Evolutionary conservation across 2,329 filamentous ascomycete genomes (phyloP), one percentile per base, ranked within the genome.

Genomic region (Hypoxylon sp.): DNA sequence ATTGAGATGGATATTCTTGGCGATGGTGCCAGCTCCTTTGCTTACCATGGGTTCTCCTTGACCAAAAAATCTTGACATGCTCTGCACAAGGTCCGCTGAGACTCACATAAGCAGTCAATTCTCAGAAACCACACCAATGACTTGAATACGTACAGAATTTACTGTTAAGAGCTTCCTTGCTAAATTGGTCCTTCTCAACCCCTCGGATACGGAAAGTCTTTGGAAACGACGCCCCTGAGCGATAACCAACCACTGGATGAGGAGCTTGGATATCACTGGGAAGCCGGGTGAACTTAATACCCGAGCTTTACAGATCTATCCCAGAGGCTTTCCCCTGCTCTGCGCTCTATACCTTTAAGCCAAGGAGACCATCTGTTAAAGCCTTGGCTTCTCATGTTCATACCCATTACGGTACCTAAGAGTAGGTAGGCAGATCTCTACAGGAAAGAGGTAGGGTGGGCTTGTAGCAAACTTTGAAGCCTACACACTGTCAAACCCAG

Each of bases 21-120:
- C 2, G 79, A 76, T 22, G 75, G 74, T 5, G 77, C 75, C 25
- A 81, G 82, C 35, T 79, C 79, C 0, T 85, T 88, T 67, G 82
- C 83, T n/a, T 87, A 87, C 72, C 83, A 80, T 73, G 83, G 82
- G 0, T 86, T 81, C 46, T 40, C 37, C 14, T 57, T 67, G 25
- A 67, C 48, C 1, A 67, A 55, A 30, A 58, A 37, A 49, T 22
- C 50, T n/a, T 55, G 48, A 61, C 42, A 22, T 2, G 5, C 14
- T 14, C 30, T 50, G 13, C 11, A 17, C 13, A 14, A 49, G 17
- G 17, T 13, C 6, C 25, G 13, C 37, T 46, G 22, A 44, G 25
- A 56, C 20, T n/a, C 11, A 1, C 40, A 4, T 20, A 14, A 7
- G 31, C 10, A 44, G n/a, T 22, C 25, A 14, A 22, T 14, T 0